phyloP scores from a whole-genome alignment of 805 yeast genomes.

The Saccharomycopsis fibuligera region DNA sequence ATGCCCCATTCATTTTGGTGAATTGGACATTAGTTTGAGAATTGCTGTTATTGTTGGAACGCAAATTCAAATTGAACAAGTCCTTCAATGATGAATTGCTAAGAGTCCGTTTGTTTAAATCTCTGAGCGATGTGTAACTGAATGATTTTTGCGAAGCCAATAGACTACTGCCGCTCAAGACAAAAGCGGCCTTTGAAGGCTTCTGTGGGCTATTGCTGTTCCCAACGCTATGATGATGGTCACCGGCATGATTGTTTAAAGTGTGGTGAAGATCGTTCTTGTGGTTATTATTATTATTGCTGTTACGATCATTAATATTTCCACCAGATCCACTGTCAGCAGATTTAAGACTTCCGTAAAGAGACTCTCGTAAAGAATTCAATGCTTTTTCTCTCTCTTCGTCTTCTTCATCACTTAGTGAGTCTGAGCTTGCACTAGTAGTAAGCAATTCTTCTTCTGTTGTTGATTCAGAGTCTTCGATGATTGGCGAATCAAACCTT shows the following conservation, averaged over 20 bases:
- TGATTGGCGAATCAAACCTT: slow-evolving; percentile 2
- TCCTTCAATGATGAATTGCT: slow-evolving; percentile 9
- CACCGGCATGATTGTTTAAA: not conserved
- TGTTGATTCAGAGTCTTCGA: slow-evolving; percentile 1
- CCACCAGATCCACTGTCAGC: not conserved
- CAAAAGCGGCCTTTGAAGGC: not conserved
- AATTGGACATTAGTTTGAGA: not conserved
- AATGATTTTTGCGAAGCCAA: slow-evolving; percentile 7
- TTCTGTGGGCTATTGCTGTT: not conserved
- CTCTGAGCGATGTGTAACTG: slow-evolving; percentile 9
- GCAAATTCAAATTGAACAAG: not conserved
- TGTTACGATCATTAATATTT: not conserved
- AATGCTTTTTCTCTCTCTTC: slow-evolving; percentile 6
- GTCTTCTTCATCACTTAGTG: slow-evolving; percentile 2
- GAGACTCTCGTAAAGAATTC: slow-evolving; percentile 15
- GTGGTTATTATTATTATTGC: no score
- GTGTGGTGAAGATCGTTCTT: not conserved
- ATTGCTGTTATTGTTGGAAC: not conserved
- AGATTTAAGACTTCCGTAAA: slow-evolving; percentile 3
- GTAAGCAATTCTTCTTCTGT: not conserved
- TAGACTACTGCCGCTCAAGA: not conserved
- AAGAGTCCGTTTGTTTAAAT: not conserved
- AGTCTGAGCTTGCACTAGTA: not conserved
- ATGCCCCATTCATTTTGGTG: slow-evolving; percentile 12
- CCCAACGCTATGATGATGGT: not conserved